Base-by-base conservation (phyloP, 129 eudicot species). In the Tagetes patula region DNA sequence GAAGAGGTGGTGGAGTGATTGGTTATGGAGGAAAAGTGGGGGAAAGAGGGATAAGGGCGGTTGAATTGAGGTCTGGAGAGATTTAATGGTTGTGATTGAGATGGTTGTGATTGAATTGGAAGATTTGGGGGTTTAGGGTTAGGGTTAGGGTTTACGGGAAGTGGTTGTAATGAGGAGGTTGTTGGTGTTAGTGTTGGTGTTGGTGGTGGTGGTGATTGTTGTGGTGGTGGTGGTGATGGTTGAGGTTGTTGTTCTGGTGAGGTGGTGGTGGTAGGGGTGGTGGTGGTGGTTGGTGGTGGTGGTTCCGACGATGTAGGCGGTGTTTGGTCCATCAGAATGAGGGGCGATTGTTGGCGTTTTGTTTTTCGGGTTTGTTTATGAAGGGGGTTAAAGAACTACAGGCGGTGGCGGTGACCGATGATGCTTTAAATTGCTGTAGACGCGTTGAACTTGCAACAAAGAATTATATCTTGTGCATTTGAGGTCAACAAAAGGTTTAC, bases 51-150 rank as follows among this genome's bases (percentile, higher is more conserved):
- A 1, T 85, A 82, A 0, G 87, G 85, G 34, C 88, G 69, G 75
- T 64, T 79, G 12, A 68, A 81, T 33, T 78, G 78, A 0, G 85
- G 69, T 42, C 85, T 62, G 9, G 67, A 6, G 48, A 65, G 77
- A 42, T 27, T 56, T 46, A 50, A 8, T 63, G 78, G 31, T 42
- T 72, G 72, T 42, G 82, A 56, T 77, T 77, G 85, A 9, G 10
- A 7, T 42, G 68, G 82, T 10, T 65, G 86, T 63, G 41, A 34
- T 56, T 14, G 4, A 74, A 59, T 61, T 32, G 84, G 77, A 31
- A 81, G 77, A 54, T 34, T 72, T 69, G 84, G 82, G 76, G 80
- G 88, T 76, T 70, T 82, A 63, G 87, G 79, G 83, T 39, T 82
- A 63, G 87, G 79, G 83, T 39, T 79, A 67, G 87, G 87, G 82